Evolutionary conservation across 1,284 basidiomycete species (phyloP).

Genomic region (Takashimella tepidaria): DNA sequence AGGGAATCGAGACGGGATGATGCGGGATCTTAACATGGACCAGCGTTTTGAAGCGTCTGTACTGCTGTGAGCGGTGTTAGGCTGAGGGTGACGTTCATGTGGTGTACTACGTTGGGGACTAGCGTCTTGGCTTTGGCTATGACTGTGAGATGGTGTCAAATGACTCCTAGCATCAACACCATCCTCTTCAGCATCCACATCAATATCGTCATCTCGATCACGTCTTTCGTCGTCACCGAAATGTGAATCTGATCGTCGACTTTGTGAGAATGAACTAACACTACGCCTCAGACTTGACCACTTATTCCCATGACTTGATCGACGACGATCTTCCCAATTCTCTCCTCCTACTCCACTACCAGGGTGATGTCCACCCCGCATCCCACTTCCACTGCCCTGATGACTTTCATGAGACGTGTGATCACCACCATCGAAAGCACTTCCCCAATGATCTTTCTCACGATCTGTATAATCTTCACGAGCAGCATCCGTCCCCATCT

Average conservation of each 20-base stretch:
- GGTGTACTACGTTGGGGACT: no score
- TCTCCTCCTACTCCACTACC: no score
- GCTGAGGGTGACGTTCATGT: constrained; percentile 11
- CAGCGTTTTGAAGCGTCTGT: constrained; percentile 31
- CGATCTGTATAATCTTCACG: background rate
- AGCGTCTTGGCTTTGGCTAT: no score
- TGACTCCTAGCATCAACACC: background rate
- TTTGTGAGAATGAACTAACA: background rate
- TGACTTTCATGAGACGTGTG: constrained; percentile 6
- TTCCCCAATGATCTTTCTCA: constrained; percentile 4
- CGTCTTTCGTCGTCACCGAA: background rate
- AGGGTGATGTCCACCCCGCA: no score
- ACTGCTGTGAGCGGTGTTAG: constrained; percentile 9
- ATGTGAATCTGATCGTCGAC: background rate
- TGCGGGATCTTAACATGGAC: constrained; percentile 28
- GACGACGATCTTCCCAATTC: background rate
- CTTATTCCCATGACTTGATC: background rate
- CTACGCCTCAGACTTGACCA: constrained; percentile 2
- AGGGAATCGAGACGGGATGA: constrained; percentile 21
- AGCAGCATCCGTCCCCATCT: background rate
- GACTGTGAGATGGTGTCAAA: background rate
- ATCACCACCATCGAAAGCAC: background rate
- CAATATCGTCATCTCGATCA: background rate
- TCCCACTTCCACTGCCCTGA: no score
- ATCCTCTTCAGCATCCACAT: background rate